phyloP scores from a whole-genome alignment of 2,329 filamentous ascomycete species.

The Fusarium aywerte region DNA sequence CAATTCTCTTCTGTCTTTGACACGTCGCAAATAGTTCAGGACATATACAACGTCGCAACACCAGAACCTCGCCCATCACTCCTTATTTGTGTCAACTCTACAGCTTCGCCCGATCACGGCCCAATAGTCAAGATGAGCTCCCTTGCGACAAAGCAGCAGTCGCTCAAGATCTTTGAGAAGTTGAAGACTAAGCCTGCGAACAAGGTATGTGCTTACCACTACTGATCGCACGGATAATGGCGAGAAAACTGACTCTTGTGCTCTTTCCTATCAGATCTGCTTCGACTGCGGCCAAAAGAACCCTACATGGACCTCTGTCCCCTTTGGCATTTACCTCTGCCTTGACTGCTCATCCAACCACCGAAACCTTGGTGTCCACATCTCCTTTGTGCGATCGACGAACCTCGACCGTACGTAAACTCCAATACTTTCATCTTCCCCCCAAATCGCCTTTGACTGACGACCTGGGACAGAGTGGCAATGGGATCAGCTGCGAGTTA shows the following conservation, averaged over 20 bases:
- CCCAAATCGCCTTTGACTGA: conserved; percentile 30
- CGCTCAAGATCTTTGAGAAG: conserved; percentile 97
- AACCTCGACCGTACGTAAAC: conserved; percentile 89
- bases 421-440: not conserved
- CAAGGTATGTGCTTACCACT: conserved; percentile 72
- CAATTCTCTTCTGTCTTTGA: conserved; percentile 33
- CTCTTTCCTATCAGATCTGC: conserved; percentile 73
- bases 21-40: conserved; percentile 28
- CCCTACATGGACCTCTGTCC: conserved; percentile 97
- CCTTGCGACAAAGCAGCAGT: conserved; percentile 90
- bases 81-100: conserved; percentile 14
- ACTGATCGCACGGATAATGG: not conserved
- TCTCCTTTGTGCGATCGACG: conserved; percentile 98
- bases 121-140: conserved; percentile 65
- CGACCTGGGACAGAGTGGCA: conserved; percentile 77
- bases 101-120: conserved; percentile 21
- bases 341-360: conserved; percentile 98
- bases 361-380: conserved; percentile 96
- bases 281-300: conserved; percentile 99
- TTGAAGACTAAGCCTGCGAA: conserved; percentile 94
- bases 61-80: not conserved
- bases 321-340: conserved; percentile 97
- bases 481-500: conserved; percentile 96
- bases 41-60: conserved; percentile 5
- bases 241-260: conserved; percentile 21